Evolutionary conservation across 73 alveolate genomes (phyloP), one percentile per base, ranked within the genome.

Genomic region (Paramecium caudatum): DNA sequence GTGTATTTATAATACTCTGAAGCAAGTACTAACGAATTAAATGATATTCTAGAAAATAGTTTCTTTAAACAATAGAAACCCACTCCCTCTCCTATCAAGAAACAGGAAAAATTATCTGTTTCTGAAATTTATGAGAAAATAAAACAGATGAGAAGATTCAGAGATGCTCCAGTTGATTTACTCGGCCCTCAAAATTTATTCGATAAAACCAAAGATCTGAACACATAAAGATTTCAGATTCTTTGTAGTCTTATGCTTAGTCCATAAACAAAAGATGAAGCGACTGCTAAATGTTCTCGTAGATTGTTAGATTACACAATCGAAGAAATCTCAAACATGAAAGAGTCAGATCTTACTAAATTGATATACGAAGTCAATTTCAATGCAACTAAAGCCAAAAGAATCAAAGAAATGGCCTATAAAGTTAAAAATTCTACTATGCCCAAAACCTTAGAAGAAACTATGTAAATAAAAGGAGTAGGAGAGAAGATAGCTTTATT

Each of bases 151-250:
- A 41, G 88, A 41, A 6, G 17, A 4, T 45, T 17, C 12, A 74
- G 47, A 30, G 43, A 74, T 74, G 88, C 88, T 74, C 69, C 88
- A 6, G 88, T 74, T 45, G 88, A 74, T 41, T 4, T 37, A 8
- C 39, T 41, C 7, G 88, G 88, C 2, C 88, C 88, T 0, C 43
- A 74, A 43, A 74, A 19, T 15, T 74, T 45, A 21, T 74, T 41
- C 32, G 19, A 27, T 12, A 0, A 41, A 6, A 13, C 36, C 17
- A 39, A 13, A 17, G 69, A 36, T 37, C 8, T 23, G 21, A 43
- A 74, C 15, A 27, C 47, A 34, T 74, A 74, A 12, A 74, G 63
- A 74, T 74, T 74, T 74, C 32, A 74, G 65, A 74, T 74, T 5
- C 19, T 74, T 9, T 15, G 47, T 27, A 39, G 69, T 37, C 32